phyloP scores from a whole-genome alignment of 192 early-diverging fungal genomes.

The Umbelopsis sp. region DNA sequence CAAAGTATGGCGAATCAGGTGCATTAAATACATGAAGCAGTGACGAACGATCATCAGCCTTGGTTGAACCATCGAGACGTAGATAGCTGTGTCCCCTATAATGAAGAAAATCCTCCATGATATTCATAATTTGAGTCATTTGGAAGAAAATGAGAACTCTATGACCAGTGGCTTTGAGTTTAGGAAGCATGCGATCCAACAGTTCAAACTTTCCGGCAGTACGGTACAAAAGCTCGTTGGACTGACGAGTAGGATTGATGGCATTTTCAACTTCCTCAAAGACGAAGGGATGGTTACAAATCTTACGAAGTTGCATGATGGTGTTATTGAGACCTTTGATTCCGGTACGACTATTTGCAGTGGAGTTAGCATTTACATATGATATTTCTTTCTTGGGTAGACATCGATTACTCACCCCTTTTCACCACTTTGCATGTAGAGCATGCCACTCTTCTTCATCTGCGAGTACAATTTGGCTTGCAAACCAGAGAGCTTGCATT shows the following conservation, averaged over 20 bases:
- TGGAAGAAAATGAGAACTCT: conserved; percentile 83
- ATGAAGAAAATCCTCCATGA: conserved; percentile 94
- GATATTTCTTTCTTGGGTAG: not conserved
- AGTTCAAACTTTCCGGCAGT: conserved; percentile 96
- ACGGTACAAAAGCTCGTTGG: conserved; percentile 80
- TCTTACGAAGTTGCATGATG: conserved; percentile 98
- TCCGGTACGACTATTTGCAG: conserved; percentile 44
- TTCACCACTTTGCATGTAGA: conserved; percentile 67
- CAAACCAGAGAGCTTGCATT: conserved; percentile 87
- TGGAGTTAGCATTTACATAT: conserved; percentile 18
- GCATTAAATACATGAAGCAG: conserved; percentile 86
- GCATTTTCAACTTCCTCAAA: conserved; percentile 89
- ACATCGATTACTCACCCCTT: conserved; percentile 53
- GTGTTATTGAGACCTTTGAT: conserved; percentile 91
- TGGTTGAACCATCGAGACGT: conserved; percentile 90
- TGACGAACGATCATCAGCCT: conserved; percentile 83
- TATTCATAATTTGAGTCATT: conserved; percentile 92
- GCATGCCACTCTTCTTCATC: conserved; percentile 77
- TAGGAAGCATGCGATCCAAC: conserved; percentile 93
- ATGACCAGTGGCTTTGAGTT: conserved; percentile 81
- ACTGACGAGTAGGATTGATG: conserved; percentile 72
- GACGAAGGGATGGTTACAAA: conserved; percentile 99
- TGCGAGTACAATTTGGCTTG: conserved; percentile 86
- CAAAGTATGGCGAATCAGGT: conserved; percentile 75
- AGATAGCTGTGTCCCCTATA: conserved; percentile 74